Evolutionary conservation across 2,329 filamentous ascomycete genomes (phyloP).

Genomic region (Lachnellula subtilissima): DNA sequence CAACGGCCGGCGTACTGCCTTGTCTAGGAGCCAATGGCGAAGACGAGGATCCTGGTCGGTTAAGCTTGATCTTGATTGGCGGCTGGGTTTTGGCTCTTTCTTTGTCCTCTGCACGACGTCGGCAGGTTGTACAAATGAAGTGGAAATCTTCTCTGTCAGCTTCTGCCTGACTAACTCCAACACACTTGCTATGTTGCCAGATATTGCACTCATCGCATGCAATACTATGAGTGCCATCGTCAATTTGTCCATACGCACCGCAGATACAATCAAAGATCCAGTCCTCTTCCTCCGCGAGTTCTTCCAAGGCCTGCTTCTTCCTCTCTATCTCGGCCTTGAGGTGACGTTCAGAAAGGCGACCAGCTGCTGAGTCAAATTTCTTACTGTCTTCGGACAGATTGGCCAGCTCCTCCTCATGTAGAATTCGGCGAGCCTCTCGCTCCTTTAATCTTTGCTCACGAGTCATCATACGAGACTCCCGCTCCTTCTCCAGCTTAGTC

Average conservation of each 20-base stretch:
- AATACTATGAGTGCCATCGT: slow-evolving; percentile 90
- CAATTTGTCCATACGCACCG: slow-evolving; percentile 84
- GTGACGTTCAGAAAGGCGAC: slow-evolving; percentile 70
- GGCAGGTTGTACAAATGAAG: slow-evolving; percentile 78
- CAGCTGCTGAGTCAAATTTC: slow-evolving; percentile 48
- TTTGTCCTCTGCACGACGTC: slow-evolving; percentile 58
- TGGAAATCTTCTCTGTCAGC: slow-evolving; percentile 83
- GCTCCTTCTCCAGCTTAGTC: slow-evolving; percentile 60
- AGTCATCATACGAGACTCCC: slow-evolving; percentile 75
- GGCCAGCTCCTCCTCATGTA: slow-evolving; percentile 78
- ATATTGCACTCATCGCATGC: slow-evolving; percentile 91
- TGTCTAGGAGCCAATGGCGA: slow-evolving; percentile 32
- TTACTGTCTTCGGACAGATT: slow-evolving; percentile 73
- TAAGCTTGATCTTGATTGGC: slow-evolving; percentile 51
- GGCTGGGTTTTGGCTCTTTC: slow-evolving; percentile 56
- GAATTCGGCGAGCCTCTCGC: slow-evolving; percentile 74
- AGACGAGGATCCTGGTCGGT: slow-evolving; percentile 44
- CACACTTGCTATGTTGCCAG: slow-evolving; percentile 95
- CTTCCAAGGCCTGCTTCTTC: slow-evolving; percentile 69
- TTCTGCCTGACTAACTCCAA: slow-evolving; percentile 71
- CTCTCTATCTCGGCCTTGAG: slow-evolving; percentile 79
- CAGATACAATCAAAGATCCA: slow-evolving; percentile 97
- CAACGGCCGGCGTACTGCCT: slow-evolving; percentile 15
- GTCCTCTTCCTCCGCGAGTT: slow-evolving; percentile 64
- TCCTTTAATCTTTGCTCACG: slow-evolving; percentile 82